phyloP scores from a whole-genome alignment of 2,329 filamentous ascomycete species.

The Diaporthe sp. region DNA sequence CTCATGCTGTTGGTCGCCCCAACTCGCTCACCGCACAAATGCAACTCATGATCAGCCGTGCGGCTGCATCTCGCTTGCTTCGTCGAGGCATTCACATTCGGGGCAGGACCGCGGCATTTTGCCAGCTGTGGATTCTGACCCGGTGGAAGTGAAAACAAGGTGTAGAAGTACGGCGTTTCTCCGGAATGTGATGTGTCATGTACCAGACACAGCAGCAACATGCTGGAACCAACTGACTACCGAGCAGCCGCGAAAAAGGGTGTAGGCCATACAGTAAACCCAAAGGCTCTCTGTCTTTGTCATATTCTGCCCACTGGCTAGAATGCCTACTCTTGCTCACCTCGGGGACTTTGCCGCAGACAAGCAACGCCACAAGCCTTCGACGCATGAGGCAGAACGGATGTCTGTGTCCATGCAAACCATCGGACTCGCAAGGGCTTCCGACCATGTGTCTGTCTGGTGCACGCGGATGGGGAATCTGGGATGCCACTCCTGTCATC shows the following conservation, averaged over 20 bases:
- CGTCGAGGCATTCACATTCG: slow-evolving; percentile 7
- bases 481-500: slow-evolving; percentile 23
- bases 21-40: slow-evolving; percentile 22
- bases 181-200: slow-evolving; percentile 32
- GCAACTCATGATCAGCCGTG: neutral
- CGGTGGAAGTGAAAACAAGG: slow-evolving; percentile 9
- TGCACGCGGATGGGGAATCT: slow-evolving; percentile 5
- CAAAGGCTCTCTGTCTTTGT: neutral
- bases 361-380: neutral
- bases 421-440: neutral
- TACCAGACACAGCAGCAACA: slow-evolving; percentile 10
- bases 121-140: slow-evolving; percentile 17
- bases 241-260: neutral
- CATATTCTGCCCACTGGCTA: neutral
- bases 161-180: slow-evolving; percentile 20
- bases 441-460: neutral
- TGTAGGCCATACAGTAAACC: neutral
- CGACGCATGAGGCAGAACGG: neutral
- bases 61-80: slow-evolving; percentile 1
- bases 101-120: slow-evolving; percentile 19
- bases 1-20: slow-evolving; percentile 6
- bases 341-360: neutral
- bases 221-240: slow-evolving; percentile 3
- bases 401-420: neutral
- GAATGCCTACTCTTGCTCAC: neutral